Percentiles rank a stretch among this genome's conserved stretches.
Conservation (phyloP, 1,284 basidiomycete genomes). For the Fistulina hepatica region DNA sequence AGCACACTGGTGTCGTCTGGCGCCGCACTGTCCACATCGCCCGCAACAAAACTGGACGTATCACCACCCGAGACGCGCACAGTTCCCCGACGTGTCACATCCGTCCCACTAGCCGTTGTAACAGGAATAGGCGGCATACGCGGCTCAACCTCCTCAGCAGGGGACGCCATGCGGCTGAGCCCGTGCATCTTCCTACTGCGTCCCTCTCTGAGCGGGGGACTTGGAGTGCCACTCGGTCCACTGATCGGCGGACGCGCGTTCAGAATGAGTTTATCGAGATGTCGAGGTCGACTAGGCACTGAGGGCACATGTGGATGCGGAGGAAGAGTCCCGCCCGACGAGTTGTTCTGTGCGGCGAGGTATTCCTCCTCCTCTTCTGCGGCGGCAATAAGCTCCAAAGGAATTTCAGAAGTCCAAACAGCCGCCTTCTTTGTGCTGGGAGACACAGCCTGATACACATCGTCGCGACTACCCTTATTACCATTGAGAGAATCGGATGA, state of each 20-base stretch:
- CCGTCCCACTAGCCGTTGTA: slow-evolving; percentile 34
- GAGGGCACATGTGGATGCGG: slow-evolving; percentile 61
- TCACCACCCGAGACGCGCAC: slow-evolving; percentile 14
- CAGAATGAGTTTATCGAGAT: slow-evolving; percentile 89
- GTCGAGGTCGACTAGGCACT: slow-evolving; percentile 80
- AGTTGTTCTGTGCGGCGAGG: slow-evolving; percentile 38
- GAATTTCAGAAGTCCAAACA: slow-evolving; percentile 69
- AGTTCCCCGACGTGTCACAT: slow-evolving; percentile 17
- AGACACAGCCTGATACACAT: slow-evolving; percentile 9
- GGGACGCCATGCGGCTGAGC: slow-evolving; percentile 8
- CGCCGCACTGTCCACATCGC: slow-evolving; percentile 18
- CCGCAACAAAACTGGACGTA: slow-evolving; percentile 6
- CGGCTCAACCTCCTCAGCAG: slow-evolving; percentile 13
- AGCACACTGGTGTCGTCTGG: slow-evolving; percentile 90
- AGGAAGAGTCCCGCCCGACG: slow-evolving; percentile 18
- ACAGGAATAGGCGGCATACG: slow-evolving; percentile 19
- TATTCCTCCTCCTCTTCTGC: slow-evolving; percentile 79
- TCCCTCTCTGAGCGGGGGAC: slow-evolving; percentile 17
- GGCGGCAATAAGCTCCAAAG: slow-evolving; percentile 63
- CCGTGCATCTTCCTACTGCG: slow-evolving; percentile 8
- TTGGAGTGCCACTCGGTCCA: slow-evolving; percentile 17
- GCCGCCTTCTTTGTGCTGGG: slow-evolving; percentile 21
- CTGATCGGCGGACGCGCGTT: slow-evolving; percentile 41
- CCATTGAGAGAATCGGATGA: slow-evolving; percentile 10
- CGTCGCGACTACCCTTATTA: slow-evolving; percentile 14